phyloP scores from a whole-genome alignment of 148 eudicot species.

The Oxyria digyna region DNA sequence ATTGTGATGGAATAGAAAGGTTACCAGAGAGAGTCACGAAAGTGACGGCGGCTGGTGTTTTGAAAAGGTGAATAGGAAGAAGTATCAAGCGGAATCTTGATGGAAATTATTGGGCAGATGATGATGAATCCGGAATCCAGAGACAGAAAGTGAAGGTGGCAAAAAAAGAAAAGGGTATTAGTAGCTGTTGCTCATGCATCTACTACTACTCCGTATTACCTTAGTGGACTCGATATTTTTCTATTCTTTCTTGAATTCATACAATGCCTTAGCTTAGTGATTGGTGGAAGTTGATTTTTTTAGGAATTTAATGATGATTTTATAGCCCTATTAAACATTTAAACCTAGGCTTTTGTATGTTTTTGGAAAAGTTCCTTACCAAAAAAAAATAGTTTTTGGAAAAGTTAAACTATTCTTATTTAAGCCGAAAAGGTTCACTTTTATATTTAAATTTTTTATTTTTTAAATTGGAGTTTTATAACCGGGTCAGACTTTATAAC shows the following conservation, averaged over 20 bases:
- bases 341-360: no score
- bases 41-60: background rate
- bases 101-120: background rate
- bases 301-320: background rate
- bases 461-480: no score
- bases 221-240: no score
- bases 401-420: no score
- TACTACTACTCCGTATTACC: background rate
- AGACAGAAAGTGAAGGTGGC: background rate
- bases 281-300: background rate
- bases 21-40: background rate
- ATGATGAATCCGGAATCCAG: background rate
- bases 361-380: no score
- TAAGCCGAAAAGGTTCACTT: no score
- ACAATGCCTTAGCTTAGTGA: background rate
- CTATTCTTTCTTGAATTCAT: background rate
- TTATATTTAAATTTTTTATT: no score
- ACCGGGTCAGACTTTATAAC: no score
- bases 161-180: background rate
- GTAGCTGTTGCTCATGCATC: conserved; percentile 3
- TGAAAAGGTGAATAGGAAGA: background rate
- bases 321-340: background rate
- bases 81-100: background rate
- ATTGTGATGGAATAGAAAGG: background rate
- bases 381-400: no score